Evolutionary conservation across 495 filamentous ascomycete genomes (phyloP).

Genomic region (Cercophora scortea): DNA sequence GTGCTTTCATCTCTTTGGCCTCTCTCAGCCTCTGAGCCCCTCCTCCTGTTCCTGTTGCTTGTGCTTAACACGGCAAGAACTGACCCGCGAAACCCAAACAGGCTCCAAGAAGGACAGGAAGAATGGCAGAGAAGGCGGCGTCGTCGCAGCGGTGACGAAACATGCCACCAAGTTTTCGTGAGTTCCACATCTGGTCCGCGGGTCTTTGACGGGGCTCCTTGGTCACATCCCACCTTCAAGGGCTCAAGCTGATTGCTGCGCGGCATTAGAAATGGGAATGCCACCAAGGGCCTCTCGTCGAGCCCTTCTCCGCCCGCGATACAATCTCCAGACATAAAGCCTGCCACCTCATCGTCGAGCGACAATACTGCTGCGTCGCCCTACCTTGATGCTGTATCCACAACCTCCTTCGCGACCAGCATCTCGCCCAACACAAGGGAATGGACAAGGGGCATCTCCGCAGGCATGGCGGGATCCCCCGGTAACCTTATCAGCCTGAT

Average conservation of each 20-base stretch:
- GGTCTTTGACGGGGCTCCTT: neutral
- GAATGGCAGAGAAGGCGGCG: conserved; percentile 44
- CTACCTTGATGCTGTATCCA: conserved; percentile 34
- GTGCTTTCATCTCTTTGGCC: conserved; percentile 9
- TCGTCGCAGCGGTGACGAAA: conserved; percentile 45
- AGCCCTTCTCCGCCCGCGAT: conserved; percentile 27
- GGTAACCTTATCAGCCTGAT: conserved; percentile 46
- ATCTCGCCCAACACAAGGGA: conserved; percentile 42
- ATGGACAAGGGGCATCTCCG: conserved; percentile 39
- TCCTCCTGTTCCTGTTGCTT: neutral
- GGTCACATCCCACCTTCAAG: neutral
- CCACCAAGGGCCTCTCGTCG: conserved; percentile 28
- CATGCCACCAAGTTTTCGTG: conserved; percentile 44
- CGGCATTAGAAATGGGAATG: conserved; percentile 17
- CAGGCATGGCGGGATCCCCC: conserved; percentile 45
- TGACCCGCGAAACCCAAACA: conserved; percentile 3
- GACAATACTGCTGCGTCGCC: conserved; percentile 7
- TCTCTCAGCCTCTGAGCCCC: neutral
- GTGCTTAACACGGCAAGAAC: neutral
- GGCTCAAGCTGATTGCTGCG: conserved; percentile 13
- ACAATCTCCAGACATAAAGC: conserved; percentile 35
- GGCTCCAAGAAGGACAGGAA: conserved; percentile 44
- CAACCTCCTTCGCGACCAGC: conserved; percentile 38
- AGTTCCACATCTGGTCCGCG: conserved; percentile 12
- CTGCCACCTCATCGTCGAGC: conserved; percentile 27